A percentile compares a stretch with the other conserved stretches of the same genome.
Conservation (phyloP, 1,284 basidiomycete species). For the Phellopilus nigrolimitatus region DNA sequence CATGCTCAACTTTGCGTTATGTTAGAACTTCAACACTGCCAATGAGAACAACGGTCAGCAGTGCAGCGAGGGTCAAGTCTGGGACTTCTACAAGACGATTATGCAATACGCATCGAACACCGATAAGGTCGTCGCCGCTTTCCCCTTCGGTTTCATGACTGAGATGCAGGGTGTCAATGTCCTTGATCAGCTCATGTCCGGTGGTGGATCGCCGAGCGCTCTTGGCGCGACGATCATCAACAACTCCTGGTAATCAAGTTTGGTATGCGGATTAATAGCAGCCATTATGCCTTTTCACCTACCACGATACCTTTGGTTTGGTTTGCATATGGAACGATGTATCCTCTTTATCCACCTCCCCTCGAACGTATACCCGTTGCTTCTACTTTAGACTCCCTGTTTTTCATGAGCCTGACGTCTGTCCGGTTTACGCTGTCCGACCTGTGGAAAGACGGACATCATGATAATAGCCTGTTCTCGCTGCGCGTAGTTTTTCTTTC, state of each 20-base stretch:
- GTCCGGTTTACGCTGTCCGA: constrained; percentile 16
- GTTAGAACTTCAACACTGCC: constrained; percentile 57
- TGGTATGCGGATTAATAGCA: background rate
- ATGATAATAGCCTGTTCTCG: constrained; percentile 13
- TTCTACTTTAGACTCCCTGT: background rate
- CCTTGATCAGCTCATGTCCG: constrained; percentile 49
- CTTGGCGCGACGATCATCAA: constrained; percentile 40
- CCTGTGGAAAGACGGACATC: constrained; percentile 20
- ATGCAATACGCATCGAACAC: constrained; percentile 53
- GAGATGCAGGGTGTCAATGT: constrained; percentile 67
- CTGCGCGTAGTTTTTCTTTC: constrained; percentile 12
- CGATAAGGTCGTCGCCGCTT: constrained; percentile 52
- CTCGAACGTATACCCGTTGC: constrained; percentile 5
- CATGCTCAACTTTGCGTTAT: constrained; percentile 19
- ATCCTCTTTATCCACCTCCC: constrained; percentile 4
- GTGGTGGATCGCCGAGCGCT: constrained; percentile 39
- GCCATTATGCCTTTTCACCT: too few relatives aligned
- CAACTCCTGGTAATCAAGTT: constrained; percentile 30
- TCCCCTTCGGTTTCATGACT: constrained; percentile 69
- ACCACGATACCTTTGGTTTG: too few relatives aligned
- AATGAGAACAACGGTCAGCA: constrained; percentile 38
- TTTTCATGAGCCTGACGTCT: constrained; percentile 3
- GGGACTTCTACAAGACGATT: constrained; percentile 52
- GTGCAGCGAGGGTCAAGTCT: constrained; percentile 43
- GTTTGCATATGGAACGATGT: constrained; percentile 8